Evolutionary conservation across 164 flowering plant species (phyloP), one percentile per base, ranked within the genome.

Genomic region (Saururus chinensis): DNA sequence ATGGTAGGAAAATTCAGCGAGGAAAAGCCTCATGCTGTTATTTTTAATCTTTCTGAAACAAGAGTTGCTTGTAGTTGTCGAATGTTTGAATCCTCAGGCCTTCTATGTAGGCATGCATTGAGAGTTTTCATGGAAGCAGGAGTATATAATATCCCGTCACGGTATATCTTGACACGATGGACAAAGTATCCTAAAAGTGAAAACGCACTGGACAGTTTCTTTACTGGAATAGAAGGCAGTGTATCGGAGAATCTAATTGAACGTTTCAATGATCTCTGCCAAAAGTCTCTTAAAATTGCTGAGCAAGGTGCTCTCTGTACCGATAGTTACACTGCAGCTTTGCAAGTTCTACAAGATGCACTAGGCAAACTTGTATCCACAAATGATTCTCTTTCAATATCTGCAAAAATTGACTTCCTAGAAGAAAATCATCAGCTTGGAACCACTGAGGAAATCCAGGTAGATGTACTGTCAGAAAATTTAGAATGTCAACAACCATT

Each of bases 301-400:
- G 84, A 73, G 64, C 79, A 76, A 68, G 82, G 82, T 17, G 82
- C 84, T 24, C 68, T 71, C 63, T 75, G 82, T n/a, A 68, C 65
- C 17, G 70, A 77, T 41, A 54, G 65, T n/a, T 81, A 79, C 60
- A 66, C 74, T 64, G 77, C 75, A 62, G 84, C 84, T 30, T 62
- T 76, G 71, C 64, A 66, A 66, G 81, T 77, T 40, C 49, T 69
- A 30, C 71, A 19, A 26, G 64, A 69, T n/a, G 59, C 71, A 17
- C 59, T 69, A 21, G 60, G 59, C 13, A 60, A 51, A 59, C 26
- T 64, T 16, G 56, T 41, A 19, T 23, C 41, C 52, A 59, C 69
- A 16, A 66, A 25, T 19, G 20, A 59, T 20, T 24, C 53, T 11
- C 4, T 42, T 51, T 41, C 51, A 9, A 19, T 11, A 11, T 9